Percentiles rank a stretch among this genome's conserved stretches.
Evolutionary conservation across 352 stramenopile species (phyloP).

Genomic region (Aphanomyces cochlioides): DNA sequence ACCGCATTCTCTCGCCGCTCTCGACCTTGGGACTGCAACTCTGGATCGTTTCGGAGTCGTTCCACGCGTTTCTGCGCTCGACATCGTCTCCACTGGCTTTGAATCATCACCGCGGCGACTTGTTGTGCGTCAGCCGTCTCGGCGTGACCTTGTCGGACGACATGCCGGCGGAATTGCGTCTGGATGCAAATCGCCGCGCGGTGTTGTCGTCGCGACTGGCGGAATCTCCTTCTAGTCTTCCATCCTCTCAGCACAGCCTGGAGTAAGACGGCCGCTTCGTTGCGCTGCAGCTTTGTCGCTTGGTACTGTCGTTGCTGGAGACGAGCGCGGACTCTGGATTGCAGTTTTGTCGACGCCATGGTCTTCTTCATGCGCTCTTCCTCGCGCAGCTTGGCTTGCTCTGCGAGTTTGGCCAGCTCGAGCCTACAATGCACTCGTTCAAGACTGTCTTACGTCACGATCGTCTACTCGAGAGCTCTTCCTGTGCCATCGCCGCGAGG

Average conservation of each 20-base stretch:
- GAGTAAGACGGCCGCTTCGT: background rate
- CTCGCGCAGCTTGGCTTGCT: slow-evolving; percentile 42
- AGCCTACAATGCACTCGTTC: background rate
- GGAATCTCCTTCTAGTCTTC: background rate
- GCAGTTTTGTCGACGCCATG: slow-evolving; percentile 54
- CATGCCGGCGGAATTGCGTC: background rate
- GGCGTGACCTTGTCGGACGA: background rate
- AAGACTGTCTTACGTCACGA: too few species aligned
- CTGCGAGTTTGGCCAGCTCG: slow-evolving; percentile 36
- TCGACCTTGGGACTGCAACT: background rate
- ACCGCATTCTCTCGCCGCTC: background rate
- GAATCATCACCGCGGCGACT: background rate
- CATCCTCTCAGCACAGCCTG: background rate
- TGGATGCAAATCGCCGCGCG: background rate
- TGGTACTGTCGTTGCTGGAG: slow-evolving; percentile 64
- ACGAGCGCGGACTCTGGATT: slow-evolving; percentile 50
- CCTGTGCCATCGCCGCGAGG: too few species aligned
- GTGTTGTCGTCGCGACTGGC: background rate
- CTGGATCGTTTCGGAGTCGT: background rate
- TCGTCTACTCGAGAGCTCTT: too few species aligned
- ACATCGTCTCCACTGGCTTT: background rate
- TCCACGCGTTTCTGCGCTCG: background rate
- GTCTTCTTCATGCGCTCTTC: slow-evolving; percentile 36
- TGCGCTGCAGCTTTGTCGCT: slow-evolving; percentile 46
- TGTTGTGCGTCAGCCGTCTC: background rate